Conservation (phyloP, 2,329 filamentous ascomycete genomes). For the Amylocarpus encephaloides region DNA sequence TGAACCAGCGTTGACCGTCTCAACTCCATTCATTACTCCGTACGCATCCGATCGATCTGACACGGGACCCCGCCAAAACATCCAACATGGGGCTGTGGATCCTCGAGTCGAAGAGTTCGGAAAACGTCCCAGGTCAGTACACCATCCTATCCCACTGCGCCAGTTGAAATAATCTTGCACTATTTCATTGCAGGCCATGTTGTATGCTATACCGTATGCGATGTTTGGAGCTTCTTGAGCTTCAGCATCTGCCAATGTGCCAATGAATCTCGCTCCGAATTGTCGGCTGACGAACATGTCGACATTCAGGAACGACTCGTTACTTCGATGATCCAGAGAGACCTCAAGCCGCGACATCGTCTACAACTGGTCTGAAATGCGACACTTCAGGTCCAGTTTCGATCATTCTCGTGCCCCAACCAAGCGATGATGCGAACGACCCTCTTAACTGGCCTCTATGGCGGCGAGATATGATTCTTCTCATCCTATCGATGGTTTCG, state of each 20-base stretch:
- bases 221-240: background rate
- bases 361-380: conserved; percentile 57
- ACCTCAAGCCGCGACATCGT: conserved; percentile 37
- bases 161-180: too few species aligned
- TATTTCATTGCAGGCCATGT: too few species aligned
- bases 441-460: conserved; percentile 87
- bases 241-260: background rate
- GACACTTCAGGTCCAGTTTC: conserved; percentile 59
- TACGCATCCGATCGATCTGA: background rate
- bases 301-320: conserved; percentile 48
- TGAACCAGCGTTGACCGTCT: too few species aligned
- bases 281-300: background rate
- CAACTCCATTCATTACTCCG: too few species aligned
- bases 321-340: conserved; percentile 56
- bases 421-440: conserved; percentile 85
- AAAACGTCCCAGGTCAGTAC: conserved; percentile 45
- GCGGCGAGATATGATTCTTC: conserved; percentile 75
- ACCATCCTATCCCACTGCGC: too few species aligned
- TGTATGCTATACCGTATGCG: too few species aligned
- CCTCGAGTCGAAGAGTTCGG: conserved; percentile 58
- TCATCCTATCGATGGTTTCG: conserved; percentile 70
- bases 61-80: background rate
- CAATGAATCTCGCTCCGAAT: background rate
- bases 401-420: conserved; percentile 84
- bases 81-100: conserved; percentile 50